Evolutionary conservation across 495 filamentous ascomycete genomes (phyloP).

Genomic region (Massariosphaeria phaeospora): DNA sequence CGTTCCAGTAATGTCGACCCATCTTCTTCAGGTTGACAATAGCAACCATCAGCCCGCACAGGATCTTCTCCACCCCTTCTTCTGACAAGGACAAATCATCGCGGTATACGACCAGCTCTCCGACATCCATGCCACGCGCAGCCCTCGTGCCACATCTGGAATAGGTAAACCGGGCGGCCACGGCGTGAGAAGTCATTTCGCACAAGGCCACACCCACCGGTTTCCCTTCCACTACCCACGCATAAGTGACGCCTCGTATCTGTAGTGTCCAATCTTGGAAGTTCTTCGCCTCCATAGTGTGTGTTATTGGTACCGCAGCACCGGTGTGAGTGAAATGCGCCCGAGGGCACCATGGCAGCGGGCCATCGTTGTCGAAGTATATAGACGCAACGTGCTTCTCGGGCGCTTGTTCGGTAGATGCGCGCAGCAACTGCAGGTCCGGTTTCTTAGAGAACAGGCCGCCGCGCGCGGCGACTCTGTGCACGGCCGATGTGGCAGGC

Average conservation of each 20-base stretch:
- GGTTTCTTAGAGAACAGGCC: slow-evolving; percentile 29
- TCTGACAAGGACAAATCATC: slow-evolving; percentile 9
- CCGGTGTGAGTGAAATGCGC: slow-evolving; percentile 7
- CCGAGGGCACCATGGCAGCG: slow-evolving; percentile 28
- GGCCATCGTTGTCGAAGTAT: slow-evolving; percentile 25
- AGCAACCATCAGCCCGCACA: slow-evolving; percentile 17
- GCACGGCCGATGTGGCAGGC: not conserved
- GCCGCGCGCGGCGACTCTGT: slow-evolving; percentile 11
- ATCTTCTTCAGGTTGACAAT: slow-evolving; percentile 27
- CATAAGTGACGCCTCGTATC: slow-evolving; percentile 9
- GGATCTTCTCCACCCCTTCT: slow-evolving; percentile 21
- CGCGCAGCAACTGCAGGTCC: slow-evolving; percentile 18
- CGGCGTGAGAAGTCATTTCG: slow-evolving; percentile 1
- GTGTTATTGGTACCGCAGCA: not conserved
- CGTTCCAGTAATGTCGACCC: slow-evolving; percentile 24
- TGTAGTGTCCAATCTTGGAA: slow-evolving; percentile 19
- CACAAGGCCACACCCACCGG: slow-evolving; percentile 14
- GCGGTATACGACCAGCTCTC: slow-evolving; percentile 22
- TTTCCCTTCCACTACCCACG: slow-evolving; percentile 11
- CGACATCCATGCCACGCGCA: slow-evolving; percentile 23
- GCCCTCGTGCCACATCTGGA: slow-evolving; percentile 18
- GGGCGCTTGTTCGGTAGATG: not conserved
- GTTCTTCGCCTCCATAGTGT: slow-evolving; percentile 27
- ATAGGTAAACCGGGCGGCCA: slow-evolving; percentile 29
- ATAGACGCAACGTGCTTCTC: slow-evolving; percentile 12